Evolutionary conservation across 1,284 basidiomycete species (phyloP), one percentile per base, ranked within the genome.

Genomic region (Apiotrichum brassicae): DNA sequence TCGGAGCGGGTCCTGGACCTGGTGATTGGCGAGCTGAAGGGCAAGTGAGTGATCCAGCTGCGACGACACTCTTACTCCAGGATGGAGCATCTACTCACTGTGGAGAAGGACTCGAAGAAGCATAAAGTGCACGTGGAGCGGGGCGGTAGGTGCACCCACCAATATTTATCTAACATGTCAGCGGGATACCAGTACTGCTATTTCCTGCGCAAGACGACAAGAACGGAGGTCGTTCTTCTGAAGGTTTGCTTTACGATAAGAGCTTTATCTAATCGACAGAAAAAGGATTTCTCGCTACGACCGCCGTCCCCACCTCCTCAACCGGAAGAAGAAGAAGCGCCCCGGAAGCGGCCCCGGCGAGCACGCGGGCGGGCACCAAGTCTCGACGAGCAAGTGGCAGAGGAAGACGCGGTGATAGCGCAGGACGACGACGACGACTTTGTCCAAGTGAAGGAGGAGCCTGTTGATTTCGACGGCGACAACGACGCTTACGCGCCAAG

Each of bases 171-270:
- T 19, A 16, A 16, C 20, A 50, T 28, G 1, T 14, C 46, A 71
- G 68, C 68, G 48, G 59, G 60, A 1, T 72, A 66, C 48, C 70
- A 72, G 49, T 72, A 62, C 54, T 72, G 70, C 49, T 72, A 72
- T 49, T 72, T 70, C 42, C 54, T 72, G 13, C 53, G 70, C 23
- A 61, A 63, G 30, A 72, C 70, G 0, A 67, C 64, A 0, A 49
- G 66, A 13, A 72, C 70, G 3, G 70, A 72, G 46, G 70, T 70
- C 6, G 63, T 72, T 6, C 54, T 72, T 6, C 59, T 72, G 35
- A 72, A 72, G 55, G 68, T 64, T 14, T 11, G 28, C 28, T 30
- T 11, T 11, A 30, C 28, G 11, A 6, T 11, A 14, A 14, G 18
- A 32, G 58, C 22, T 44, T 19, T 3, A 22, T 6, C 14, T 14